Conservation (phyloP, 371 early-diverging fungal genomes). For the Syncephalis fuscata region DNA sequence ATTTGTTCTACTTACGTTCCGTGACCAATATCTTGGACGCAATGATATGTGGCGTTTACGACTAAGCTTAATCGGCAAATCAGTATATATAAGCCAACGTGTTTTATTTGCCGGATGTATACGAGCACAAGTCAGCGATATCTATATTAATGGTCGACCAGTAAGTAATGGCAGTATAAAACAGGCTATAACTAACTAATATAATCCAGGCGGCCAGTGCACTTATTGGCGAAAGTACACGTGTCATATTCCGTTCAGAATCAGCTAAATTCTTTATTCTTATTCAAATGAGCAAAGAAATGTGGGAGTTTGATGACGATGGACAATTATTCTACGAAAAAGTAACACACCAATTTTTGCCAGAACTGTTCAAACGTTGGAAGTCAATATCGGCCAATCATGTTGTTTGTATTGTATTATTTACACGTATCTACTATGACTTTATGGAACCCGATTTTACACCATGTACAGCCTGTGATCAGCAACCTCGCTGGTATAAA, state of each 20-base stretch:
- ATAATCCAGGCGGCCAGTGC: conserved; percentile 41
- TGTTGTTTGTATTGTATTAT: conserved; percentile 87
- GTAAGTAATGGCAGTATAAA: no score
- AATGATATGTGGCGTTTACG: conserved; percentile 90
- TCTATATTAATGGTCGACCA: conserved; percentile 40
- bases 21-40: conserved; percentile 84
- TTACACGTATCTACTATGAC: conserved; percentile 73
- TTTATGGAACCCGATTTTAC: conserved; percentile 25
- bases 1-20: conserved; percentile 72
- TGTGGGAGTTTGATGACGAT: conserved; percentile 95
- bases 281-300: conserved; percentile 89
- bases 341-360: conserved; percentile 74
- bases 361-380: conserved; percentile 82
- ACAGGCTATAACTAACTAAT: no score
- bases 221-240: conserved; percentile 59
- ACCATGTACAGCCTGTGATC: conserved; percentile 21
- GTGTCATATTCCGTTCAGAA: conserved; percentile 84
- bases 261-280: conserved; percentile 86
- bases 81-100: conserved; percentile 67
- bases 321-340: conserved; percentile 87
- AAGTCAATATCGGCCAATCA: conserved; percentile 74
- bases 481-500: conserved; percentile 38
- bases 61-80: conserved; percentile 42
- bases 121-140: conserved; percentile 71
- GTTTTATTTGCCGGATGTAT: conserved; percentile 52